Conservation (phyloP, 345 rosid genomes). For the Theobroma cacao region DNA sequence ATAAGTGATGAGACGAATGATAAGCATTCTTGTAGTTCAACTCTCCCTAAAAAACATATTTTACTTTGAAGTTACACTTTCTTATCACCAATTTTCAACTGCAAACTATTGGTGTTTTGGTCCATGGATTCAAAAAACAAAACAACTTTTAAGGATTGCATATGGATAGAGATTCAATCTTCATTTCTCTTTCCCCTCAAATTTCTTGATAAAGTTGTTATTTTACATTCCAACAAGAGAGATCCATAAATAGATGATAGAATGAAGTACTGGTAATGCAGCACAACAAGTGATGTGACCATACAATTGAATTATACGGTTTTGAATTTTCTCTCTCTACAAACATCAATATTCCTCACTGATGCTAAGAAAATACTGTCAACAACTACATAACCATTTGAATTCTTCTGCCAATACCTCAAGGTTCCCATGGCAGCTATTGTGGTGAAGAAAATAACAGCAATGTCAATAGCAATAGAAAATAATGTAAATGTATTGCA, state of each 20-base stretch:
- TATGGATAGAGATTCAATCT: not conserved
- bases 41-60: not conserved
- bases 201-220: not conserved
- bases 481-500: not conserved
- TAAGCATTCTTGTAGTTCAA: not conserved
- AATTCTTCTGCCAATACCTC: not conserved
- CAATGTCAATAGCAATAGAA: not conserved
- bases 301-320: not conserved
- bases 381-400: conserved; percentile 3
- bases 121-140: not conserved
- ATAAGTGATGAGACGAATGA: not conserved
- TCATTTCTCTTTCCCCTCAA: not conserved
- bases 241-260: not conserved
- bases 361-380: not conserved
- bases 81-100: not conserved
- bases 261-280: not conserved
- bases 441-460: not conserved
- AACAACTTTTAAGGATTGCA: not conserved
- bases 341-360: not conserved
- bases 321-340: not conserved
- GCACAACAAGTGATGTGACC: not conserved
- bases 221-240: not conserved
- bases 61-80: not conserved
- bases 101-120: not conserved
- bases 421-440: not conserved